Conservation (phyloP, 768 basidiomycete genomes). For the Russula sp. region DNA sequence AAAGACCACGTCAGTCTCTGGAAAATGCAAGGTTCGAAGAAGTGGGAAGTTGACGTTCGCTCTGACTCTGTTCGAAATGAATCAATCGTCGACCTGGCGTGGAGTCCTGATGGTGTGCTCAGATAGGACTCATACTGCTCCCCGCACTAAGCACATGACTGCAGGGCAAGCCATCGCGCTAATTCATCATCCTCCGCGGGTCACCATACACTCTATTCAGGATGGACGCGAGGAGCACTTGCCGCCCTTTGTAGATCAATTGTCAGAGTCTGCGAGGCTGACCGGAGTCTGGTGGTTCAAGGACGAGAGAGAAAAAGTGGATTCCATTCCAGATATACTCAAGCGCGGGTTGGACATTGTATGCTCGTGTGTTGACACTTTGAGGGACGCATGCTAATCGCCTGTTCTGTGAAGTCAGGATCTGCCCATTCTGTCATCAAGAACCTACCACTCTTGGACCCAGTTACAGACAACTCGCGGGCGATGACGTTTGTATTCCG, state of each 20-base stretch:
- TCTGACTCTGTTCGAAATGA: constrained; percentile 42
- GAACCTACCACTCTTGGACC: constrained; percentile 68
- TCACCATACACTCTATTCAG: constrained; percentile 75
- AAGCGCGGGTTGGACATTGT: constrained; percentile 64
- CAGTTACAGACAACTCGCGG: constrained; percentile 62
- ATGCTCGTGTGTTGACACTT: constrained; percentile 31
- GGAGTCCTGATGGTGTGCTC: constrained; percentile 77
- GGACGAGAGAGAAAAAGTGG: constrained; percentile 43
- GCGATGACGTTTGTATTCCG: constrained; percentile 55
- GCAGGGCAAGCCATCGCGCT: constrained; percentile 64
- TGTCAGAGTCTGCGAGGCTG: constrained; percentile 36
- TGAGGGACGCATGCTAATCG: constrained; percentile 20
- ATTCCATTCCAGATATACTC: constrained; percentile 72
- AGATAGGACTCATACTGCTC: constrained; percentile 5
- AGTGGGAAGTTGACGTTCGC: constrained; percentile 76
- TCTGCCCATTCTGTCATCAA: constrained; percentile 70
- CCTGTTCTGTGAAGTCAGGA: constrained; percentile 57
- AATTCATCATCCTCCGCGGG: constrained; percentile 61
- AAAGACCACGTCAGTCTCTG: constrained; percentile 72
- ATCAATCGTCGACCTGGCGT: constrained; percentile 59
- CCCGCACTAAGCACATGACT: constrained; percentile 33
- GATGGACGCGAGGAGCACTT: constrained; percentile 59
- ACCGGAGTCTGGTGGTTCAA: constrained; percentile 73
- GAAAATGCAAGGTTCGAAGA: constrained; percentile 75
- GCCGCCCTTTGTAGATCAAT: constrained; percentile 40